Evolutionary conservation across 495 filamentous ascomycete genomes (phyloP).

Genomic region (Penicillium angulare): DNA sequence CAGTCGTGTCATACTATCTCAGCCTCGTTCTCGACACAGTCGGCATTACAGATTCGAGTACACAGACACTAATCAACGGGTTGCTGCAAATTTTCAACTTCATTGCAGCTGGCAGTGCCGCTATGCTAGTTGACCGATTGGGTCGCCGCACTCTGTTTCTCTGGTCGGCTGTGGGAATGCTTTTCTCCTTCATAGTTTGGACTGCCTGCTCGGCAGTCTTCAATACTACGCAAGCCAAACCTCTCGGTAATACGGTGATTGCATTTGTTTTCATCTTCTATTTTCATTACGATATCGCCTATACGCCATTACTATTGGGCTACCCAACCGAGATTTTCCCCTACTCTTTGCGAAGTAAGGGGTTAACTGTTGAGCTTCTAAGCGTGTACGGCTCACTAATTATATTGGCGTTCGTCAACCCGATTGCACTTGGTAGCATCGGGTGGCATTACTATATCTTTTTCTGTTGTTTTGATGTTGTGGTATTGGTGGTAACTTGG

Average conservation of each 20-base stretch:
- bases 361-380: conserved; percentile 50
- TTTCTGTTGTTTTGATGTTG: conserved; percentile 55
- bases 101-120: conserved; percentile 49
- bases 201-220: conserved; percentile 52
- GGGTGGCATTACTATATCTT: conserved; percentile 59
- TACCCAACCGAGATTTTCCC: conserved; percentile 64
- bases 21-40: conserved; percentile 34
- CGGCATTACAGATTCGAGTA: conserved; percentile 26
- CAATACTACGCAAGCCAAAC: conserved; percentile 38
- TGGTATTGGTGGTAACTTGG: conserved; percentile 55
- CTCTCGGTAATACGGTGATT: conserved; percentile 50
- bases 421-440: conserved; percentile 54
- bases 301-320: conserved; percentile 57
- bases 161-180: conserved; percentile 54
- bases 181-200: conserved; percentile 55
- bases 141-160: conserved; percentile 59
- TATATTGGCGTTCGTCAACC: conserved; percentile 58
- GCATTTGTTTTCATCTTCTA: conserved; percentile 61
- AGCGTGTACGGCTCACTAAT: conserved; percentile 40
- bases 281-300: conserved; percentile 55
- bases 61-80: conserved; percentile 30
- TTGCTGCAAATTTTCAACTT: conserved; percentile 34
- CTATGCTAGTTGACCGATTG: conserved; percentile 54
- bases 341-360: conserved; percentile 63
- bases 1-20: conserved; percentile 58